Conservation (phyloP, 2,329 filamentous ascomycete genomes). For the Penicillium polonicum region DNA sequence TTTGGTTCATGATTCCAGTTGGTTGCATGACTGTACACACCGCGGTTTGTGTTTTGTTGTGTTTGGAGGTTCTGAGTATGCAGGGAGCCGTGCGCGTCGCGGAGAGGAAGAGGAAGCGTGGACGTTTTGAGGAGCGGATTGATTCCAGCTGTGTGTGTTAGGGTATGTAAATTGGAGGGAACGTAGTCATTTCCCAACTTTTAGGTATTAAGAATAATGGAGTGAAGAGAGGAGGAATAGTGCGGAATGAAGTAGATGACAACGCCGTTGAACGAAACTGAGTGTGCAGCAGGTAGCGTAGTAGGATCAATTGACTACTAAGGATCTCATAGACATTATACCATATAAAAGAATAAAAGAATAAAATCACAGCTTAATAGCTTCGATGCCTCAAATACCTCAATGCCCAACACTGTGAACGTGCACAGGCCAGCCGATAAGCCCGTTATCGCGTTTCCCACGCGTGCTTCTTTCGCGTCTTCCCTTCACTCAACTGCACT, state of each 20-base stretch:
- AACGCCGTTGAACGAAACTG: neutral
- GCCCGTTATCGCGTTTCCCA: constrained; percentile 23
- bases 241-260: constrained; percentile 4
- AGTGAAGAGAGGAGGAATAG: neutral
- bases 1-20: constrained; percentile 26
- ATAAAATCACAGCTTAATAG: neutral
- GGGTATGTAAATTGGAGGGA: neutral
- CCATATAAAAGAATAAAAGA: neutral
- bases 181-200: neutral
- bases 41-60: neutral
- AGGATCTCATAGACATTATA: neutral
- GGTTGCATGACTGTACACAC: neutral
- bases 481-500: constrained; percentile 9
- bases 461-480: constrained; percentile 35
- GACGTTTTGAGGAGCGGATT: neutral
- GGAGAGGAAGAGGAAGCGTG: neutral
- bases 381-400: neutral
- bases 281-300: too few relatives aligned
- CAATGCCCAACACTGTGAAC: neutral
- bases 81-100: neutral
- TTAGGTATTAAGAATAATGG: constrained; percentile 3
- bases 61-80: neutral
- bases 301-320: neutral
- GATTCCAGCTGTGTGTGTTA: neutral
- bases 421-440: constrained; percentile 20